Base-by-base conservation (phyloP, 2,329 filamentous ascomycete species). In the Aspergillus ruber region DNA sequence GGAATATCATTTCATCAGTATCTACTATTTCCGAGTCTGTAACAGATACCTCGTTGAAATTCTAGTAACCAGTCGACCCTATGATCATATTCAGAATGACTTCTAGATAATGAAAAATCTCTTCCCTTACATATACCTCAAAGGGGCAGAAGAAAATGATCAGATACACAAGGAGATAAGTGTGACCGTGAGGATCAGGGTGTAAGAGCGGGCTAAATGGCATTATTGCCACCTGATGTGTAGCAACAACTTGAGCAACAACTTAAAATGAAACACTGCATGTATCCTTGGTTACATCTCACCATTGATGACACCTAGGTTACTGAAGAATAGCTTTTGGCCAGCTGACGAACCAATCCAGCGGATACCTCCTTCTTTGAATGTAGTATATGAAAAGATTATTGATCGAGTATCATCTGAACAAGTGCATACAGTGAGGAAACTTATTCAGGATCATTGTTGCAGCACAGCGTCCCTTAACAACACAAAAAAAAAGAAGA, bases 211-310 rank as follows among this genome's bases (percentile, higher is more conserved):
- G 1, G 48, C 50, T 1, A 51, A 15, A 42, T 2, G 33, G 35
- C 12, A n/a, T 0, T 1, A 12, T 35, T 57, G 2, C 45, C 51
- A 40, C 7, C 0, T 8, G 23, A 48, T 2, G 7, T 42, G 3
- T 4, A 48, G 1, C 29, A 53, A 12, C 32, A 20, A 27, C 6
- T 57, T 6, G 44, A 57, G 25, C 2, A 50, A 1, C 42, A 55
- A 21, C 53, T 58, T 13, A 12, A 49, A 35, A 56, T 57, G 49
- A 18, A 55, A 43, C 43, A 56, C 29, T 52, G 54, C 12, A 59
- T 51, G 1, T 58, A 59, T 48, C 51, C 58, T 4, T 59, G 48
- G 57, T 23, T 58, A 50, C 10, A 56, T 38, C 10, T 58, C 35
- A 51, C 54, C 1, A 48, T 56, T 9, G 47, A 55, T 13, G 45